Base-by-base conservation (phyloP, 2,329 filamentous ascomycete genomes). In the Calonectria fujianensis region DNA sequence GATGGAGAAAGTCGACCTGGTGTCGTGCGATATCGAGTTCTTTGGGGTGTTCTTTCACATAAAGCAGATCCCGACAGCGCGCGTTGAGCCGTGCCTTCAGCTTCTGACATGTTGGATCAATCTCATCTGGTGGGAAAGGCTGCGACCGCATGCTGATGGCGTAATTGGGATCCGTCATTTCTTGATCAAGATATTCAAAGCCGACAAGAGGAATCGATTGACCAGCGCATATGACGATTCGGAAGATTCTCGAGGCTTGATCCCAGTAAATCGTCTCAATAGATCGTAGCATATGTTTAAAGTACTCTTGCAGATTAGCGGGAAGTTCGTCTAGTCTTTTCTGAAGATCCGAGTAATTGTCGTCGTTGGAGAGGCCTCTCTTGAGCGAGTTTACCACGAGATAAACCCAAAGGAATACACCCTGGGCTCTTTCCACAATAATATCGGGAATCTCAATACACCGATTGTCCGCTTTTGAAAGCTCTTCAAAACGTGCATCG, bases 381-480 rank as follows among this genome's bases (percentile, higher is more conserved):
- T 52, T 52, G 24, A 52, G 50, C 4, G 50, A 52, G 50, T 29
- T 27, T 13, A 59, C 54, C 13, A 59, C 54, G 3, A 59, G 54
- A 24, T 59, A 59, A 20, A 59, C 54, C 54, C 54, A 59, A 35
- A 59, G 54, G 6, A 59, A 59, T 11, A 59, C 54, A 16, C 54
- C 54, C 18, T 59, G 54, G 10, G 54, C 54, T 37, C 32, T 14
- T 8, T 59, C 31, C 4, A 37, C 54, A 29, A 59, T 37, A 16
- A 29, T 52, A 6, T 31, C 13, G 5, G 29, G 54, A 3, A 59
- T 59, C 11, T 35, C 16, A 8, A 29, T 14, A 24, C 32, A 59
- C 4, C 31, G 16, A 13, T 29, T 59, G 31, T 59, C 54, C 16
- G 13, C 10, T 13, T n/a, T 0, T 8, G 29, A 20, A 2, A 59